Evolutionary conservation across 1,284 basidiomycete genomes (phyloP).

Genomic region (Psilocybe mexicana): DNA sequence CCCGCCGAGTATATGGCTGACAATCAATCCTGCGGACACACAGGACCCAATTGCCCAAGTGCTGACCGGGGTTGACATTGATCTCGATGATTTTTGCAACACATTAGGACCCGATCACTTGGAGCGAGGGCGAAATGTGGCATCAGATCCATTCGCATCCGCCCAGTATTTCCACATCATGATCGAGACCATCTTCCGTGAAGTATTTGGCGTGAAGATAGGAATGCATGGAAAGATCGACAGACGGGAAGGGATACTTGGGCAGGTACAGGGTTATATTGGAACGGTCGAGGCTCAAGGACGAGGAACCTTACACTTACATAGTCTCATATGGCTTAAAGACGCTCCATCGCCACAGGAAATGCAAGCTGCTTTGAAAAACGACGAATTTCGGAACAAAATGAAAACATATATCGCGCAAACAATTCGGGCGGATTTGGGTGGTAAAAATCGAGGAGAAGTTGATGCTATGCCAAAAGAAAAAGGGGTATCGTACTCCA

Average conservation of each 20-base stretch:
- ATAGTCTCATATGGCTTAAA: constrained; percentile 15
- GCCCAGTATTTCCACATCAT: constrained; percentile 40
- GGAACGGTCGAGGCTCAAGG: constrained; percentile 29
- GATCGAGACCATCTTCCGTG: too few species aligned
- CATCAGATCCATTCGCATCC: constrained; percentile 37
- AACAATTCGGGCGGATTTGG: too few species aligned
- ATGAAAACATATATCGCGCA: too few species aligned
- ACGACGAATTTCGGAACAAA: too few species aligned
- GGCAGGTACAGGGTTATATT: constrained; percentile 21
- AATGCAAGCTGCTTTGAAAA: too few species aligned
- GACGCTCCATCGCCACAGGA: constrained; percentile 26
- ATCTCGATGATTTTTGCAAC: constrained; percentile 34
- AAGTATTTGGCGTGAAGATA: too few species aligned
- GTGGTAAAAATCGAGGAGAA: too few species aligned
- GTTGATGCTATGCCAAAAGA: too few species aligned
- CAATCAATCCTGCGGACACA: constrained; percentile 33
- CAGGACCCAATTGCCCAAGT: constrained; percentile 38
- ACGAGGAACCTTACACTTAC: constrained; percentile 26
- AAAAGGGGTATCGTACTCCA: too few species aligned
- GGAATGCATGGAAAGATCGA: neutral
- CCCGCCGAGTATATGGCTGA: constrained; percentile 26
- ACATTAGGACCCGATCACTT: constrained; percentile 28
- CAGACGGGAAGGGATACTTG: constrained; percentile 16
- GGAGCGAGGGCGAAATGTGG: constrained; percentile 31
- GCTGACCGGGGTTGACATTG: constrained; percentile 37